Conservation (phyloP, 176 grass and related monocot species). For the Bromus sterilis region DNA sequence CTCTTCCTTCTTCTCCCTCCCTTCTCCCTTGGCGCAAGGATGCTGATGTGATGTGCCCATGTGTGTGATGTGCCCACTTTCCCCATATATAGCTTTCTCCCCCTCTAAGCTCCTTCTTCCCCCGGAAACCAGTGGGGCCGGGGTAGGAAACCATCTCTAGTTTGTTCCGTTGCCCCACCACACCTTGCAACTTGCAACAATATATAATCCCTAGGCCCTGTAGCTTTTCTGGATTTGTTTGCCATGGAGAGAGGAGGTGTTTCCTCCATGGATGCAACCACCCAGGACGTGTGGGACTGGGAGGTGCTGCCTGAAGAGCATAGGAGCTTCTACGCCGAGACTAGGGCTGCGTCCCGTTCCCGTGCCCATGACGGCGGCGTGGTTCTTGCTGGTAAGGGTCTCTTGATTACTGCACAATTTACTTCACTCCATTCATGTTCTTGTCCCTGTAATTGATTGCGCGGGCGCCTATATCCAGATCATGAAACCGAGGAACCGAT, state of each 20-base stretch:
- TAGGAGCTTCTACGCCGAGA: conserved; percentile 16
- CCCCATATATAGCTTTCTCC: conserved; percentile 22
- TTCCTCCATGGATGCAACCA: conserved; percentile 4
- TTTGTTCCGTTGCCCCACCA: not conserved
- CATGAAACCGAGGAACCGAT: not conserved
- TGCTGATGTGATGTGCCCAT: conserved; percentile 1
- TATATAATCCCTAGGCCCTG: not conserved
- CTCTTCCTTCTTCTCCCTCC: not conserved
- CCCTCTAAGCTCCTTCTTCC: not conserved
- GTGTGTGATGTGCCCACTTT: not conserved
- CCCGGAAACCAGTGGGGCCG: no score
- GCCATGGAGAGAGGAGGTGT: conserved; percentile 14
- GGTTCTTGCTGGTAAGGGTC: conserved; percentile 8
- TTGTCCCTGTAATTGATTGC: not conserved
- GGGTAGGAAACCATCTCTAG: not conserved
- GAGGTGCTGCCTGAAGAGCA: conserved; percentile 59
- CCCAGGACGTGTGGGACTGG: conserved; percentile 80
- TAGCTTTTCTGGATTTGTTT: conserved; percentile 3
- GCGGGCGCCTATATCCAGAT: not conserved
- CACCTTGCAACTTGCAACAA: not conserved
- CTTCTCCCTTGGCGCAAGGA: conserved; percentile 19
- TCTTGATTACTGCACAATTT: not conserved
- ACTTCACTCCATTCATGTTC: conserved; percentile 8
- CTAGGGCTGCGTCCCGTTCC: not conserved
- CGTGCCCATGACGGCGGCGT: not conserved